Base-by-base conservation (phyloP, 2,329 filamentous ascomycete species). In the Trichoderma sp. region DNA sequence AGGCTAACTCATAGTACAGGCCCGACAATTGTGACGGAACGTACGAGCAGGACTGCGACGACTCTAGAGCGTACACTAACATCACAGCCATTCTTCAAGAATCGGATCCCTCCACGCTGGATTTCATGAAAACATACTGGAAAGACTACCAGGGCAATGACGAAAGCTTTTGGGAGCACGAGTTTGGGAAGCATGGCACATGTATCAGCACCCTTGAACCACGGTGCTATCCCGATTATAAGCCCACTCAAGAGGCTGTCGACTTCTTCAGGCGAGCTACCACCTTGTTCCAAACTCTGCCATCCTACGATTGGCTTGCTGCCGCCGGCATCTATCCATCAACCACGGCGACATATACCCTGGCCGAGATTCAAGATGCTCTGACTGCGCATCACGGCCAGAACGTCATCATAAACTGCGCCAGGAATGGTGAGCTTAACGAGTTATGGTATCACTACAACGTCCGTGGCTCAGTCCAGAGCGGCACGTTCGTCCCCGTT, bases 161-260 rank as follows among this genome's bases (percentile, higher is more conserved):
- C 68, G 83, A 88, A 71, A 78, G 77, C 14, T 85, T 92, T 69
- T 92, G 89, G 89, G 80, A 89, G 72, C 89, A 92, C 74, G 89
- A 92, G 75, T 92, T 88, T 87, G 80, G 80, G 68, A 92, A 90
- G 74, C 90, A 92, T 74, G 90, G 89, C 63, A 83, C 81, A 17
- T 92, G 90, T 77, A 85, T 92, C 68, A 86, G 81, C 70, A 92
- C 90, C 0, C 81, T 92, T 10, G 81, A 88, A 51, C 84, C 89
- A 0, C 74, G 77, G 17, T 93, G 90, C 79, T 93, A 91, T 77
- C 76, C 78, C 4, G 73, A 79, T 70, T 89, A 90, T 74, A 76
- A 80, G 63, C 76, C 83, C 0, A 84, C 83, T 19, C 81, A 90
- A 69, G 90, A 91, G 72, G 87, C 88, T 0, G 82, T 85, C 6